A percentile compares a stretch with the other conserved stretches of the same genome.
phyloP scores from a whole-genome alignment of 768 basidiomycete species.

The Amyloporia xantha region DNA sequence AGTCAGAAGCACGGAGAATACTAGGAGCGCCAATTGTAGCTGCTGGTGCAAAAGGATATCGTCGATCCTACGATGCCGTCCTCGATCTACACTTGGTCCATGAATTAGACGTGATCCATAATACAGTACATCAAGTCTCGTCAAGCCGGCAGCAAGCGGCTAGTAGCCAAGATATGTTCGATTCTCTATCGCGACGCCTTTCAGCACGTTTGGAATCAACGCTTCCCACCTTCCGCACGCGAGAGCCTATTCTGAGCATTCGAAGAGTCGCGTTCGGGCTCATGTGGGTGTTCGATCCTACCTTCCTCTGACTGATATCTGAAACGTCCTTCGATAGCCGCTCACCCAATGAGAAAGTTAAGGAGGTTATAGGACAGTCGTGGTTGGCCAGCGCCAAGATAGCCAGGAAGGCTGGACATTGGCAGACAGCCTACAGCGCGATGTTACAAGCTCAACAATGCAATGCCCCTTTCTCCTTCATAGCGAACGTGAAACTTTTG shows the following conservation, averaged over 20 bases:
- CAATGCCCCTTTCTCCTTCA: slow-evolving; percentile 68
- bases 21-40: slow-evolving; percentile 79
- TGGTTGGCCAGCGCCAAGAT: slow-evolving; percentile 96
- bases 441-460: slow-evolving; percentile 81
- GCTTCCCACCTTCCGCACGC: slow-evolving; percentile 80
- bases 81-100: slow-evolving; percentile 80
- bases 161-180: slow-evolving; percentile 22
- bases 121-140: slow-evolving; percentile 33
- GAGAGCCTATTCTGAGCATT: slow-evolving; percentile 87
- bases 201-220: slow-evolving; percentile 65
- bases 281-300: slow-evolving; percentile 37
- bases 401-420: slow-evolving; percentile 90
- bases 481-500: slow-evolving; percentile 86
- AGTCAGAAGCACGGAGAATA: slow-evolving; percentile 59
- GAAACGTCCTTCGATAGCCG: background rate
- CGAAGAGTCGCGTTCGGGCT: slow-evolving; percentile 69
- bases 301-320: background rate
- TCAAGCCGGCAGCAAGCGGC: slow-evolving; percentile 35
- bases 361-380: slow-evolving; percentile 64
- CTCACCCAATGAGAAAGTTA: slow-evolving; percentile 22
- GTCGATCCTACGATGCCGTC: slow-evolving; percentile 82
- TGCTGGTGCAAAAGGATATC: slow-evolving; percentile 73
- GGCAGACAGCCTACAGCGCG: slow-evolving; percentile 96
- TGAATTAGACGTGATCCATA: slow-evolving; percentile 70
- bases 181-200: slow-evolving; percentile 46